A percentile compares a stretch with the other conserved stretches of the same genome.
Evolutionary conservation across 176 grass and related monocot genomes (phyloP).

Genomic region (Paspalum vaginatum): DNA sequence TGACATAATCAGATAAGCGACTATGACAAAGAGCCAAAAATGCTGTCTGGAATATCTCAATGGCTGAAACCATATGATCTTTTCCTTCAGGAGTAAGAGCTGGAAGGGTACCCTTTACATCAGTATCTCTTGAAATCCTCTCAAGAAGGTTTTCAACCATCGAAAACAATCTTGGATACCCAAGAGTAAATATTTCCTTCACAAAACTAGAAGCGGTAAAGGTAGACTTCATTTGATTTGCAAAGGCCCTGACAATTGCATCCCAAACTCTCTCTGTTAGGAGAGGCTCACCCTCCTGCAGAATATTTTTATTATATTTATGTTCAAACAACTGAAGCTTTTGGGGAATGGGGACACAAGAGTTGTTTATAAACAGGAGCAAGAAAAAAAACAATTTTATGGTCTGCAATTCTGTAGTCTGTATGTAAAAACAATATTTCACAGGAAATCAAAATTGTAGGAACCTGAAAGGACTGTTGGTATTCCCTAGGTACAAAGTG

Average conservation of each 20-base stretch:
- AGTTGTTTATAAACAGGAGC: neutral
- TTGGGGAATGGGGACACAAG: slow-evolving; percentile 9
- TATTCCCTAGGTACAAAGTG: slow-evolving; percentile 2
- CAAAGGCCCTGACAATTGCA: slow-evolving; percentile 95
- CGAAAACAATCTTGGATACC: slow-evolving; percentile 87
- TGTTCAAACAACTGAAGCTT: slow-evolving; percentile 22
- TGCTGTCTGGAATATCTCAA: slow-evolving; percentile 82
- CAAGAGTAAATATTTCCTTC: slow-evolving; percentile 98
- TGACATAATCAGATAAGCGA: slow-evolving; percentile 92
- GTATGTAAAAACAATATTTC: slow-evolving; percentile 2
- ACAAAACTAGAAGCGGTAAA: slow-evolving; percentile 95
- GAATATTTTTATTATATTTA: slow-evolving; percentile 28
- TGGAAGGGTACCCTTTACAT: slow-evolving; percentile 90
- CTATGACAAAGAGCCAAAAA: slow-evolving; percentile 89
- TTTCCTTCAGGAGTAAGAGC: slow-evolving; percentile 79
- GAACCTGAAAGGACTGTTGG: slow-evolving; percentile 3
- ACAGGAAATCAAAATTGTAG: neutral
- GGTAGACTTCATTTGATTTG: slow-evolving; percentile 91
- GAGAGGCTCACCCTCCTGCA: slow-evolving; percentile 92
- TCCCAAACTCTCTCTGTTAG: slow-evolving; percentile 98
- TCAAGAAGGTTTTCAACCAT: slow-evolving; percentile 96
- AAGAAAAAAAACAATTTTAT: neutral
- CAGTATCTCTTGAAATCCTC: slow-evolving; percentile 87
- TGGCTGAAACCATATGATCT: slow-evolving; percentile 75
- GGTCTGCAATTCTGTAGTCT: neutral